These are phyloP conservation scores for Musa beccarii DNA, from an alignment of 176 grass and related monocot species.

Conservation along the genomic window DNA sequence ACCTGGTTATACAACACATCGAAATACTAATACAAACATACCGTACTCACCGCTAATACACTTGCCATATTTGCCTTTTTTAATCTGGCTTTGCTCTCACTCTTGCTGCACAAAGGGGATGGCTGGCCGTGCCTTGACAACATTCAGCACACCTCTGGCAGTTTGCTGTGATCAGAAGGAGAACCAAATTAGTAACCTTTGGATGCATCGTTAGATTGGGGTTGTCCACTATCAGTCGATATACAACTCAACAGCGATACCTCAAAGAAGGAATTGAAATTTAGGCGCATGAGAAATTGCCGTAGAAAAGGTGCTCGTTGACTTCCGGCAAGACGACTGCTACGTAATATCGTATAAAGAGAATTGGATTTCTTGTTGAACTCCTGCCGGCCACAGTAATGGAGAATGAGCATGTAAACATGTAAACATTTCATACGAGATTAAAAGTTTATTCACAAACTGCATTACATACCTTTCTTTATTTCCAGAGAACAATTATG, in stretches of 20 bases:
- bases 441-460: too few relatives aligned
- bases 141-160: slow-evolving; percentile 77
- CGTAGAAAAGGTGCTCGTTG: slow-evolving; percentile 88
- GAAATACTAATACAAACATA: too few relatives aligned
- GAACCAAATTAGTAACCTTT: not conserved
- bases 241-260: slow-evolving; percentile 13
- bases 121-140: slow-evolving; percentile 39
- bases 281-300: slow-evolving; percentile 89
- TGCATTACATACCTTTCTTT: too few relatives aligned
- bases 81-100: not conserved
- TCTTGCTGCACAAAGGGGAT: slow-evolving; percentile 1
- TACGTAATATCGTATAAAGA: slow-evolving; percentile 79
- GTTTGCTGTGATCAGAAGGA: slow-evolving; percentile 38
- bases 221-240: not conserved
- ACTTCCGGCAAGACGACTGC: slow-evolving; percentile 73
- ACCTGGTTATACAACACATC: too few relatives aligned
- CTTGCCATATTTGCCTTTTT: not conserved
- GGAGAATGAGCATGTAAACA: not conserved
- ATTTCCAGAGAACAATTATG: too few relatives aligned
- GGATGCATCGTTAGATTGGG: not conserved
- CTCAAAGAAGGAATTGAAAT: slow-evolving; percentile 96
- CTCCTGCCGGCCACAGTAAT: slow-evolving; percentile 29
- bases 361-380: slow-evolving; percentile 99
- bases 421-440: too few relatives aligned
- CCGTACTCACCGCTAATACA: not conserved